Conservation (phyloP, 2,329 filamentous ascomycete genomes). For the Mollisia scopiformis region DNA sequence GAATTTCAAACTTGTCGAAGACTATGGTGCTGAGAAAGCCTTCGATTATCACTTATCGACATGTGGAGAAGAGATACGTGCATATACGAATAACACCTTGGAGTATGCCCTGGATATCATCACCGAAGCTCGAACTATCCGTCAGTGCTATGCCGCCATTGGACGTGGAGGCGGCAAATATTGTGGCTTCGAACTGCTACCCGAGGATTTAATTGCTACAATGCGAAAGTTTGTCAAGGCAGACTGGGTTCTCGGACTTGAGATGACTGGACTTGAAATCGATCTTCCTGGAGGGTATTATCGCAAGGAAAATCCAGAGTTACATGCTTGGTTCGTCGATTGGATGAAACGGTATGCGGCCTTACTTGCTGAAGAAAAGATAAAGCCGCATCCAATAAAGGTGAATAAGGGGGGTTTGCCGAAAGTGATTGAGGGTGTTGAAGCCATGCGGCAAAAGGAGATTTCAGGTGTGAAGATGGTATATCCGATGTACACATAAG, state of each 20-base stretch:
- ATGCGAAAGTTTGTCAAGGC: neutral
- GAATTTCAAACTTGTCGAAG: conserved; percentile 41
- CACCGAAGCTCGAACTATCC: neutral
- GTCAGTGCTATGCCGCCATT: conserved; percentile 1
- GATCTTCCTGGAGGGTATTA: neutral
- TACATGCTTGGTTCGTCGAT: no score
- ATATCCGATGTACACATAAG: no score
- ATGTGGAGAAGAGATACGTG: conserved; percentile 46
- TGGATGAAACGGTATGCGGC: no score
- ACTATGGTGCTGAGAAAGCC: conserved; percentile 42
- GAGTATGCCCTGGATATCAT: conserved; percentile 38
- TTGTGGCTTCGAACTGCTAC: neutral
- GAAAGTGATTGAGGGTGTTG: conserved; percentile 20
- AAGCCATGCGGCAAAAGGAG: conserved; percentile 22
- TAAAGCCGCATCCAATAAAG: conserved; percentile 17
- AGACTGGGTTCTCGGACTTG: neutral
- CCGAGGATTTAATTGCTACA: neutral
- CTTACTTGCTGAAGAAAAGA: conserved; percentile 20
- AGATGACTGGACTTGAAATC: neutral
- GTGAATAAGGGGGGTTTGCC: conserved; percentile 27
- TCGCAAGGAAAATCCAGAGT: neutral
- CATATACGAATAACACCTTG: conserved; percentile 45
- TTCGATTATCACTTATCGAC: conserved; percentile 48
- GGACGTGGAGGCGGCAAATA: conserved; percentile 8
- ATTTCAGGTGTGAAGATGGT: conserved; percentile 47